Evolutionary conservation across 169 alveolate genomes (phyloP).

Genomic region (Toxoplasma gondii): DNA sequence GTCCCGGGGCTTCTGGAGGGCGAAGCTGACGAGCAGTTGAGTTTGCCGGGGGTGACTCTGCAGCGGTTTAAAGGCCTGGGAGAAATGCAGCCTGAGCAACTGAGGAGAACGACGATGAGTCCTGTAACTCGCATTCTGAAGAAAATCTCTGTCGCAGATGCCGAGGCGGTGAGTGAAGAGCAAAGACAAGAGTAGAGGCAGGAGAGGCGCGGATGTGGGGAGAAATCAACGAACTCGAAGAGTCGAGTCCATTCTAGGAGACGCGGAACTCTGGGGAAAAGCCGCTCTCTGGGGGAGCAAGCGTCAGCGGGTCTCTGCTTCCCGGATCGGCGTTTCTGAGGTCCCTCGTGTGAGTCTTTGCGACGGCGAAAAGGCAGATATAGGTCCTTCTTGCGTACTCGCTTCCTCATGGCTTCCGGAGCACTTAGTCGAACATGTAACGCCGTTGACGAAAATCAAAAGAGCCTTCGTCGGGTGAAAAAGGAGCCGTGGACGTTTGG

Average conservation of each 20-base stretch:
- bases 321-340: too few relatives aligned
- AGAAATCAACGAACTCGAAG: not conserved
- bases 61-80: slow-evolving; percentile 88
- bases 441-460: not conserved
- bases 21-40: not conserved
- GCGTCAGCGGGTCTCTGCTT: too few relatives aligned
- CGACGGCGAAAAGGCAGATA: too few relatives aligned
- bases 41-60: not conserved
- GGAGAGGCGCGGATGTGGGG: not conserved
- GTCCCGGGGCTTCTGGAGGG: too few relatives aligned
- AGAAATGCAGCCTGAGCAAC: slow-evolving; percentile 86
- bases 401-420: too few relatives aligned
- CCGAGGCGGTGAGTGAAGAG: slow-evolving; percentile 56
- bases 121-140: slow-evolving; percentile 79
- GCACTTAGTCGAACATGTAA: too few relatives aligned
- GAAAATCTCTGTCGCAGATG: slow-evolving; percentile 79
- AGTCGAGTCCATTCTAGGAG: too few relatives aligned
- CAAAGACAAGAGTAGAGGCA: not conserved
- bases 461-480: too few relatives aligned
- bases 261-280: not conserved
- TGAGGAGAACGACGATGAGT: slow-evolving; percentile 86
- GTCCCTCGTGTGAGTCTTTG: too few relatives aligned
- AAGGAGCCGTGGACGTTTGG: too few relatives aligned
- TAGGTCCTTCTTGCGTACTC: too few relatives aligned
- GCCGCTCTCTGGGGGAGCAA: not conserved